Evolutionary conservation across 23 red algal species (phyloP).

Genomic region (Gracilariopsis chorda): DNA sequence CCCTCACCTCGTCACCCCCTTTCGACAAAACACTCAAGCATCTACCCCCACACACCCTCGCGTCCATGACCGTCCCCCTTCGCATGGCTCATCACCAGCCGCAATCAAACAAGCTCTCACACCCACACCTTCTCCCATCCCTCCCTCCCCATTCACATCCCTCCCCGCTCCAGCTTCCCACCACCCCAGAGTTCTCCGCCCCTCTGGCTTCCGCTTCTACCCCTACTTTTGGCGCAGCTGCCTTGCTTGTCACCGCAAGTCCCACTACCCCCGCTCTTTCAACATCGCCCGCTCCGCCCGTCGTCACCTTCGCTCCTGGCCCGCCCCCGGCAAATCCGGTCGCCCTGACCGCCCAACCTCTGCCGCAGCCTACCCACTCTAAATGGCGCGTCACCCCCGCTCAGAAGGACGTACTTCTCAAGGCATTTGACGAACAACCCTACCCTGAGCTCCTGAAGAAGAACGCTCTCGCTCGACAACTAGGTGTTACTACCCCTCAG

Average conservation of each 20-base stretch:
- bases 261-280: constrained; percentile 2
- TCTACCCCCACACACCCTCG: background rate
- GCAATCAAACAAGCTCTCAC: background rate
- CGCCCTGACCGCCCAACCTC: background rate
- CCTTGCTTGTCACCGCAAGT: background rate
- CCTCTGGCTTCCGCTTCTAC: background rate
- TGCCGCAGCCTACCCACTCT: constrained; percentile 33
- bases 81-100: constrained; percentile 36
- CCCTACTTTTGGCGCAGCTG: background rate
- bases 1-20: background rate
- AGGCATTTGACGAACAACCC: constrained; percentile 50
- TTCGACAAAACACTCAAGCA: background rate
- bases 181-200: background rate
- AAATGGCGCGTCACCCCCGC: constrained; percentile 52
- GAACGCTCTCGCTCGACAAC: constrained; percentile 35
- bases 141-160: background rate
- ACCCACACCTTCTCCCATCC: background rate
- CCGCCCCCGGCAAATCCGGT: background rate
- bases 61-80: constrained; percentile 18
- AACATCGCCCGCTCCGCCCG: background rate
- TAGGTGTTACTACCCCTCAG: constrained; percentile 55
- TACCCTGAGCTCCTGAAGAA: constrained; percentile 53
- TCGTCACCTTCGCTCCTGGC: background rate
- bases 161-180: background rate
- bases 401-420: constrained; percentile 46